These are phyloP conservation scores for Eucalyptus curtisii DNA, from an alignment of 345 rosid genomes.

Conservation along the genomic window DNA sequence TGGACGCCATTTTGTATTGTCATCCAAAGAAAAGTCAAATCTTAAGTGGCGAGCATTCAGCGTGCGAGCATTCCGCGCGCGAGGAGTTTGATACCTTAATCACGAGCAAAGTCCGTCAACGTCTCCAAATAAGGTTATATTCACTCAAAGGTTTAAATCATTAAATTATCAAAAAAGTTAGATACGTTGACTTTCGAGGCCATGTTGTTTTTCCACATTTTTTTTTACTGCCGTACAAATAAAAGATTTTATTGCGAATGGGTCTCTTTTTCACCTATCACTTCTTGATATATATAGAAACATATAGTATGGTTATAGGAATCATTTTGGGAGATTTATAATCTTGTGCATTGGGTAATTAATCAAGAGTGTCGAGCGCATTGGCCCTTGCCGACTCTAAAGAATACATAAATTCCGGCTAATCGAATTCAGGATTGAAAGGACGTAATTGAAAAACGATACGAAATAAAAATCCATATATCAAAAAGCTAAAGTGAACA, in stretches of 20 bases:
- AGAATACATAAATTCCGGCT: background rate
- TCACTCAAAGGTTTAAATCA: background rate
- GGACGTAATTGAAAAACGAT: background rate
- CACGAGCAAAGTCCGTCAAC: background rate
- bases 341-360: background rate
- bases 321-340: background rate
- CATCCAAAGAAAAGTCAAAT: background rate
- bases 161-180: background rate
- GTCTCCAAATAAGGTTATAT: background rate
- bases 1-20: background rate
- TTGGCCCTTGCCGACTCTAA: background rate
- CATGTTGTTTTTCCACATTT: background rate
- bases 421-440: background rate
- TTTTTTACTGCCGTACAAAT: no score
- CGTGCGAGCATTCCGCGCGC: no score
- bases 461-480: fast-evolving
- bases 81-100: background rate
- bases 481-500: background rate
- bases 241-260: no score
- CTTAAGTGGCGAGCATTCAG: background rate
- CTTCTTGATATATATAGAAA: background rate
- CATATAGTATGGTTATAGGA: background rate
- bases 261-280: background rate
- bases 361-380: background rate
- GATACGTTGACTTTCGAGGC: fast-evolving